Evolutionary conservation across 805 yeast genomes (phyloP).

Genomic region (Candida sonorensis): DNA sequence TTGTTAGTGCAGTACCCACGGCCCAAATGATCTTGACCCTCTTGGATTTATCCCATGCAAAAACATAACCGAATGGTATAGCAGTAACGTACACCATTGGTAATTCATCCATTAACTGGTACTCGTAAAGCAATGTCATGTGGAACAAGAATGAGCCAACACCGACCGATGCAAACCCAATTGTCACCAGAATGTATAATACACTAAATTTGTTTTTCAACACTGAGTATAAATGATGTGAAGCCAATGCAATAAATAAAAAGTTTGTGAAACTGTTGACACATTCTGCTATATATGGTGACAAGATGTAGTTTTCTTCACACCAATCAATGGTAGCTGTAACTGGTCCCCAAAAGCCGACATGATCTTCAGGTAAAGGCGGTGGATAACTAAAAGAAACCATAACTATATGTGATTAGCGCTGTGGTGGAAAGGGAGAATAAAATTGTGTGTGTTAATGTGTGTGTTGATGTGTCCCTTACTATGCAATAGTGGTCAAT

Average conservation of each 20-base stretch:
- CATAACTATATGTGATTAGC: constrained; percentile 2
- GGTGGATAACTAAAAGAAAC: constrained; percentile 12
- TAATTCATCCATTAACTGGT: constrained; percentile 86
- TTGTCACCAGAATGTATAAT: constrained; percentile 62
- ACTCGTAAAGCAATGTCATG: constrained; percentile 88
- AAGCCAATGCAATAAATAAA: constrained; percentile 26
- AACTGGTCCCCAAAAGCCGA: constrained; percentile 61
- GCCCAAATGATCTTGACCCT: constrained; percentile 14
- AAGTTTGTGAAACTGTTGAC: constrained; percentile 78
- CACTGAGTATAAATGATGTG: constrained; percentile 44
- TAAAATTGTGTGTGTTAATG: no score
- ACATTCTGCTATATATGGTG: constrained; percentile 83
- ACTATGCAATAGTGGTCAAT: no score
- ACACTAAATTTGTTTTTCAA: constrained; percentile 53
- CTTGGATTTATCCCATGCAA: constrained; percentile 24
- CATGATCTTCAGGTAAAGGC: constrained; percentile 8
- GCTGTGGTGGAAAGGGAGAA: no score
- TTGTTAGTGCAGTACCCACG: constrained; percentile 23
- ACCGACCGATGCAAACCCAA: constrained; percentile 87
- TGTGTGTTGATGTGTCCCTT: no score
- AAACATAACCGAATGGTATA: constrained; percentile 57
- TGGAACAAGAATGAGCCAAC: constrained; percentile 94
- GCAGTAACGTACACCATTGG: constrained; percentile 99
- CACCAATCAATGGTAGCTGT: constrained; percentile 99
- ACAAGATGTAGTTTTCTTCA: constrained; percentile 90